Percentiles rank a stretch among this genome's conserved stretches.
Evolutionary conservation across 2,329 filamentous ascomycete genomes (phyloP).

Genomic region (Laburnicola sp.): DNA sequence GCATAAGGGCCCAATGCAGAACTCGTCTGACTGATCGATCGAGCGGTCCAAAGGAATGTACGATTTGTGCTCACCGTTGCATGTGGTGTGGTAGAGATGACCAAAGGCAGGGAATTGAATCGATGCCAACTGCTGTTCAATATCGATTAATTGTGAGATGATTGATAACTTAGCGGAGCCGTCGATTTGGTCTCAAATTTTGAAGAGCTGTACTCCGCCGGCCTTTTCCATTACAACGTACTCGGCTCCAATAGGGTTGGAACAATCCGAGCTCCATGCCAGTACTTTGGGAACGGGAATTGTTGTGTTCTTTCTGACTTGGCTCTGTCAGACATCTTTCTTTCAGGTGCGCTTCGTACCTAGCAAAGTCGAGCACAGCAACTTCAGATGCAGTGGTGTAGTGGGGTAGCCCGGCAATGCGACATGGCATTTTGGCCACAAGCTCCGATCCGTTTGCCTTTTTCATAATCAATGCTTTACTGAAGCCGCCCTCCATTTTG

Average conservation of each 20-base stretch:
- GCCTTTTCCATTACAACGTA: constrained; percentile 45
- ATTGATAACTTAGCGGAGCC: constrained; percentile 26
- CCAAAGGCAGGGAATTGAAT: constrained; percentile 33
- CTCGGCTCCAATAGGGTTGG: constrained; percentile 39
- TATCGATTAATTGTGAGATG: constrained; percentile 28
- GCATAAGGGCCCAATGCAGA: constrained; percentile 26
- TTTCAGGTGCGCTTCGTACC: constrained; percentile 1
- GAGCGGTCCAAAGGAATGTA: constrained; percentile 11
- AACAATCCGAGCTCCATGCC: constrained; percentile 28
- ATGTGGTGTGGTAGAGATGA: constrained; percentile 37
- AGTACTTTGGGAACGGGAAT: constrained; percentile 34
- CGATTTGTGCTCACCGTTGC: constrained; percentile 9
- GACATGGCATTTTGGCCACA: constrained; percentile 29
- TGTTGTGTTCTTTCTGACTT: constrained; percentile 20
- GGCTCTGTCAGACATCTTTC: constrained; percentile 1
- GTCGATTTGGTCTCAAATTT: constrained; percentile 36
- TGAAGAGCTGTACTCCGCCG: constrained; percentile 30
- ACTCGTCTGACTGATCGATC: constrained; percentile 16
- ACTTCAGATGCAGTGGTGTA: constrained; percentile 43
- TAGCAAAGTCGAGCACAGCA: constrained; percentile 39
- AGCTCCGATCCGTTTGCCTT: constrained; percentile 22
- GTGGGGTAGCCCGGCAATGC: constrained; percentile 34
- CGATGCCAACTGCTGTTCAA: constrained; percentile 29
- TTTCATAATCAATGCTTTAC: constrained; percentile 34
- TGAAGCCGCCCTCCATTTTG: constrained; percentile 42